These are phyloP conservation scores for Penicillium simplicissimum DNA, from an alignment of 495 filamentous ascomycete species.

Conservation along the genomic window DNA sequence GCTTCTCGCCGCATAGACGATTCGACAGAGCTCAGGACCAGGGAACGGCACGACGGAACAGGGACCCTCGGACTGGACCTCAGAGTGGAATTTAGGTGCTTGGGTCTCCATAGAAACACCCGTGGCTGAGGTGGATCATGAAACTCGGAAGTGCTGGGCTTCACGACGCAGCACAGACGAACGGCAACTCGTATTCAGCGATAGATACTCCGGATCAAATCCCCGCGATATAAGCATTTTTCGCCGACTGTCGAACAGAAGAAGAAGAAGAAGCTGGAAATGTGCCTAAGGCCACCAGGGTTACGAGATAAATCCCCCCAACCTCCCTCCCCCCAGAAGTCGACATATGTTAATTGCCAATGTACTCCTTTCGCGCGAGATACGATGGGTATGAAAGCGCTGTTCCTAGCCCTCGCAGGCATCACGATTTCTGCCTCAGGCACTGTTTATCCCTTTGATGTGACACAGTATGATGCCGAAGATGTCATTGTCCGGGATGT, in stretches of 20 bases:
- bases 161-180: background rate
- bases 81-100: background rate
- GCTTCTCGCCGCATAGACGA: too few relatives aligned
- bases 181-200: background rate
- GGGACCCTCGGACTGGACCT: background rate
- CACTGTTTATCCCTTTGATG: background rate
- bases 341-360: background rate
- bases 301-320: too few relatives aligned
- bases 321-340: too few relatives aligned
- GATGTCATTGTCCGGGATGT: slow-evolving; percentile 34
- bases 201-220: background rate
- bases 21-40: too few relatives aligned
- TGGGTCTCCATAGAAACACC: background rate
- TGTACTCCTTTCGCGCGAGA: background rate
- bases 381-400: background rate
- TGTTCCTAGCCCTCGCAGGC: background rate
- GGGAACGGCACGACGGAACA: background rate
- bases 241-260: background rate
- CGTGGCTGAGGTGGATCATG: background rate
- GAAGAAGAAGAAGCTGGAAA: too few relatives aligned
- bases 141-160: background rate
- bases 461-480: slow-evolving; percentile 2
- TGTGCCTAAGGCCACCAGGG: too few relatives aligned
- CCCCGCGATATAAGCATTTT: background rate
- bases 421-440: background rate